phyloP scores from a whole-genome alignment of 78 protist species.

The Dictyostelium discoideum region DNA sequence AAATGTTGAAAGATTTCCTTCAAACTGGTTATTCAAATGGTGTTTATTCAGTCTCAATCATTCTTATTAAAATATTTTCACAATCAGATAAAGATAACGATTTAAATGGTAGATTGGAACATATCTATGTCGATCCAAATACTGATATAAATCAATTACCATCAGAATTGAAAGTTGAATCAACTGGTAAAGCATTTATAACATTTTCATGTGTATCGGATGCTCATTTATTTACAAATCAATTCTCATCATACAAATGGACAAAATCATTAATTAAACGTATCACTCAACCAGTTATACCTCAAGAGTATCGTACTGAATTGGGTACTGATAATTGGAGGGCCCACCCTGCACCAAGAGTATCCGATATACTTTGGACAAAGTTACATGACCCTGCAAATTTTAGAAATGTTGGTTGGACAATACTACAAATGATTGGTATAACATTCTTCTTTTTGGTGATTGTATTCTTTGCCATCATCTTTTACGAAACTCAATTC shows the following conservation, averaged over 20 bases:
- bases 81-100: constrained; percentile 6
- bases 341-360: constrained; percentile 17
- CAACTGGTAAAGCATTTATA: constrained; percentile 65
- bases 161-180: neutral
- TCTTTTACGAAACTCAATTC: constrained; percentile 52
- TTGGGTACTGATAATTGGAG: constrained; percentile 30
- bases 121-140: neutral
- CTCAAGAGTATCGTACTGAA: constrained; percentile 10
- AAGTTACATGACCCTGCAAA: constrained; percentile 50
- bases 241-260: constrained; percentile 67
- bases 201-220: constrained; percentile 75
- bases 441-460: neutral
- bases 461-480: neutral
- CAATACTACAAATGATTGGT: neutral
- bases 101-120: constrained; percentile 33
- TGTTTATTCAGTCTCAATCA: constrained; percentile 5
- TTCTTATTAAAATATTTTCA: constrained; percentile 28
- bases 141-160: neutral
- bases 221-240: constrained; percentile 62
- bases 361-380: constrained; percentile 68
- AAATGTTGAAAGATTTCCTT: constrained; percentile 29
- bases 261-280: constrained; percentile 4
- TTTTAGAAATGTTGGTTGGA: neutral
- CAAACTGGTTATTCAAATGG: constrained; percentile 67
- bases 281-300: constrained; percentile 29